Evolutionary conservation across 1,284 basidiomycete genomes (phyloP).

Genomic region (Pyrrhoderma lamaoense): DNA sequence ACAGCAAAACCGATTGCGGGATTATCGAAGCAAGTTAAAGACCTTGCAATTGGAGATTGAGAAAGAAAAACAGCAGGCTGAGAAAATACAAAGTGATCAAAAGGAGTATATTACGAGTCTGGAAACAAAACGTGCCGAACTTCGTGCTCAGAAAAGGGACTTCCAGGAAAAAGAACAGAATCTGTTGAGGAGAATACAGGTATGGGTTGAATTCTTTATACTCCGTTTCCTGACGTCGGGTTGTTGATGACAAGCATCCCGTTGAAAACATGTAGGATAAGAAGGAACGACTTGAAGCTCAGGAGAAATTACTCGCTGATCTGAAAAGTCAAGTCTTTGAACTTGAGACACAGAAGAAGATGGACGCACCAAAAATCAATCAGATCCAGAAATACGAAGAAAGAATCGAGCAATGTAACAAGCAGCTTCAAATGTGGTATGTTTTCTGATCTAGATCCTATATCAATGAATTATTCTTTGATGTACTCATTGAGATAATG

Average conservation of each 20-base stretch:
- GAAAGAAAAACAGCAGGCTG: constrained; percentile 58
- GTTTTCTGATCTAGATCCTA: constrained; percentile 19
- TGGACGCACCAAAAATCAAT: constrained; percentile 66
- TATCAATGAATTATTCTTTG: no score
- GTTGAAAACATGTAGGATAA: not conserved
- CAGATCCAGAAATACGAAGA: constrained; percentile 64
- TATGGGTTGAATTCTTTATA: constrained; percentile 23
- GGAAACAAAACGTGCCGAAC: constrained; percentile 55
- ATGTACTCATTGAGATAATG: no score
- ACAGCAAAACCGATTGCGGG: constrained; percentile 71
- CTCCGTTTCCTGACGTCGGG: constrained; percentile 10
- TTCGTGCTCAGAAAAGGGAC: constrained; percentile 60
- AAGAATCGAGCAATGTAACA: constrained; percentile 64
- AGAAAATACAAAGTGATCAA: constrained; percentile 57
- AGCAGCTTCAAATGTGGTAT: constrained; percentile 65
- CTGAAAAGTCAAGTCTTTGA: constrained; percentile 53
- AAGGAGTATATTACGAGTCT: constrained; percentile 67
- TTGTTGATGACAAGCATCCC: no score
- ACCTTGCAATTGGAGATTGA: constrained; percentile 54
- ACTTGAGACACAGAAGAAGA: constrained; percentile 59
- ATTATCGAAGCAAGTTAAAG: constrained; percentile 58
- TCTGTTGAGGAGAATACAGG: constrained; percentile 54
- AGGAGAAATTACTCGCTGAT: constrained; percentile 56
- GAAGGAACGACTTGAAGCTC: constrained; percentile 61
- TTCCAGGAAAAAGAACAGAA: constrained; percentile 56